Evolutionary conservation across 164 flowering plant genomes (phyloP).

Genomic region (Magnolia officinalis): DNA sequence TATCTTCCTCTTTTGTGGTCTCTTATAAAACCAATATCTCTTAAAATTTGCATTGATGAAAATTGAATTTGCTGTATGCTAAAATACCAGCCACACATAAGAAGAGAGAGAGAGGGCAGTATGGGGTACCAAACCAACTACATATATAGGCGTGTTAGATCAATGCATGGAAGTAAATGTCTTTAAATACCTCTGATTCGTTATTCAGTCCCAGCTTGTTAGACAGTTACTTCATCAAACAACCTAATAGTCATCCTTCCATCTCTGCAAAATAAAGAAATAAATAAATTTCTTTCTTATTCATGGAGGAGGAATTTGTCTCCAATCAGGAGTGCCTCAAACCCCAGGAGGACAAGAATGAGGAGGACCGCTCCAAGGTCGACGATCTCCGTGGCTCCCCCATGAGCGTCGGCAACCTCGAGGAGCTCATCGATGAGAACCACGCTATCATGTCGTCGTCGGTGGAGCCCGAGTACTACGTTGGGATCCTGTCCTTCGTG

Average conservation of each 20-base stretch:
- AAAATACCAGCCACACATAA: not conserved
- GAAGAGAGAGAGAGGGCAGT: constrained; percentile 1
- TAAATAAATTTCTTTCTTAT: too few species aligned
- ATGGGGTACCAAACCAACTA: constrained; percentile 3
- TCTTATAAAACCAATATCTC: constrained; percentile 7
- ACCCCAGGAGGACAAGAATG: constrained; percentile 39
- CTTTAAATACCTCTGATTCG: too few species aligned
- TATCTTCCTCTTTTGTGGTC: constrained; percentile 11
- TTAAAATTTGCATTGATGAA: not conserved
- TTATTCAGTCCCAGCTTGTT: too few species aligned
- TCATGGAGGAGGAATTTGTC: too few species aligned
- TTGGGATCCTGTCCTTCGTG: constrained; percentile 32
- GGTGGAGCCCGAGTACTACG: constrained; percentile 37
- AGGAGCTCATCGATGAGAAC: constrained; percentile 41
- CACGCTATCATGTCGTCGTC: constrained; percentile 42
- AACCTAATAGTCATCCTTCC: too few species aligned
- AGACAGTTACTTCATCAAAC: too few species aligned
- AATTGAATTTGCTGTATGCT: constrained; percentile 1
- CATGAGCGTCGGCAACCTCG: constrained; percentile 35
- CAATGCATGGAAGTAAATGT: too few species aligned
- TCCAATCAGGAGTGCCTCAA: constrained; percentile 38
- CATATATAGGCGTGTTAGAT: too few species aligned
- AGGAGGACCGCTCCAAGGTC: constrained; percentile 47
- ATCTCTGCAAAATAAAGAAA: too few species aligned
- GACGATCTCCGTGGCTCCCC: constrained; percentile 36